Evolutionary conservation across 176 grass and related monocot species (phyloP).

Genomic region (Puya raimondii): DNA sequence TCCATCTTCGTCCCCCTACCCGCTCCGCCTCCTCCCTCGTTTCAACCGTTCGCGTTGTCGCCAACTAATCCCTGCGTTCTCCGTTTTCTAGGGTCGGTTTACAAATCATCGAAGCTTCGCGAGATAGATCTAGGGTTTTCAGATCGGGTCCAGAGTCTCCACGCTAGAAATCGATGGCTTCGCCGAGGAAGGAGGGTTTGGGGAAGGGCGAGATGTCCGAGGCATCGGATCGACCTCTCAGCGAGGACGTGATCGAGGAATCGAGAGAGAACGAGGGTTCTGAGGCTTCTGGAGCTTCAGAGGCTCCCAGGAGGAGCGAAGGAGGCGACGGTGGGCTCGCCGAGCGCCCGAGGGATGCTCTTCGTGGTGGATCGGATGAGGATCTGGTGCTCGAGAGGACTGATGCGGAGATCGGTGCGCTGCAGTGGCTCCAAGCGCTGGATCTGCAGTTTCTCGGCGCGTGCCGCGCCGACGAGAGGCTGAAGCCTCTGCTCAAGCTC

Average conservation of each 20-base stretch:
- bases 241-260: conserved; percentile 3
- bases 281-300: background rate
- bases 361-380: conserved; percentile 15
- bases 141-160: background rate
- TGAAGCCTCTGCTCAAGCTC: conserved; percentile 46
- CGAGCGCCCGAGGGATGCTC: conserved; percentile 4
- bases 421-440: conserved; percentile 31
- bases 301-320: background rate
- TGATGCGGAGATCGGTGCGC: background rate
- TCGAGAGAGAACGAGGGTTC: background rate
- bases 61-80: background rate
- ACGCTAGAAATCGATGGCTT: conserved; percentile 10
- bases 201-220: conserved; percentile 8
- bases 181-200: conserved; percentile 8
- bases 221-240: conserved; percentile 17
- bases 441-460: conserved; percentile 65
- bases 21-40: background rate
- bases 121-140: background rate
- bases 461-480: conserved; percentile 78
- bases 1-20: background rate
- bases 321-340: background rate
- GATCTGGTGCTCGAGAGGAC: background rate
- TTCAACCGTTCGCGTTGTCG: background rate
- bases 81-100: background rate
- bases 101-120: background rate